phyloP scores from a whole-genome alignment of 2,329 filamentous ascomycete genomes.

The Penicillium italicum region DNA sequence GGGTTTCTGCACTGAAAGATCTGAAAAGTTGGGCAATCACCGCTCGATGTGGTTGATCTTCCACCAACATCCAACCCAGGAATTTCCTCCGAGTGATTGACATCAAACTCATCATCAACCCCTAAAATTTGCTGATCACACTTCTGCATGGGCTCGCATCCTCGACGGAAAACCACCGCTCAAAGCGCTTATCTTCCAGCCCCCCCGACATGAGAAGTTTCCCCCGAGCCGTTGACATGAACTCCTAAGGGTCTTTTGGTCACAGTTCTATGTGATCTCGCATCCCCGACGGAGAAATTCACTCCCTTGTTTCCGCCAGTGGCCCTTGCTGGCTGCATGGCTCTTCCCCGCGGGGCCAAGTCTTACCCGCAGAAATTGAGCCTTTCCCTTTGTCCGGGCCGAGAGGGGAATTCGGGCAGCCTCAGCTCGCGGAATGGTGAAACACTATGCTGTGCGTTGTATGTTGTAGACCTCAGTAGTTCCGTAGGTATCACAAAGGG shows the following conservation, averaged over 20 bases:
- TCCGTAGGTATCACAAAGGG: background rate
- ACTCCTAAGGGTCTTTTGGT: background rate
- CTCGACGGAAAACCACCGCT: slow-evolving; percentile 7
- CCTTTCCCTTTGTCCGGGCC: slow-evolving; percentile 4
- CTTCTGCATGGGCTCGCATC: background rate
- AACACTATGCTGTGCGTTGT: background rate
- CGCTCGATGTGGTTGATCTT: background rate
- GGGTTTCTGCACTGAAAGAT: background rate
- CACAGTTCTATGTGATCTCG: background rate
- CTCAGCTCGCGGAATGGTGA: background rate
- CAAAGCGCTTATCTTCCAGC: background rate
- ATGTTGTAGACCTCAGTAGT: background rate
- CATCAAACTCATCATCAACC: background rate
- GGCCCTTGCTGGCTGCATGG: background rate
- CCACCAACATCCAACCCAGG: background rate
- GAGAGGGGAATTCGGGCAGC: background rate
- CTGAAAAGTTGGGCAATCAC: background rate
- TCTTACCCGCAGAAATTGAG: background rate
- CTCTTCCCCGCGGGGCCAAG: slow-evolving; percentile 12
- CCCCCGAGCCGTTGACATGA: background rate
- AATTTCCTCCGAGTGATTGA: background rate
- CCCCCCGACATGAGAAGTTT: background rate
- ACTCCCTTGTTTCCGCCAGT: slow-evolving; percentile 8
- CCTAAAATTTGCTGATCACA: background rate
- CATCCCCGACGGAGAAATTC: slow-evolving; percentile 13